phyloP scores from a whole-genome alignment of 2,329 filamentous ascomycete genomes.

The Phaeosphaeriaceae sp. region DNA sequence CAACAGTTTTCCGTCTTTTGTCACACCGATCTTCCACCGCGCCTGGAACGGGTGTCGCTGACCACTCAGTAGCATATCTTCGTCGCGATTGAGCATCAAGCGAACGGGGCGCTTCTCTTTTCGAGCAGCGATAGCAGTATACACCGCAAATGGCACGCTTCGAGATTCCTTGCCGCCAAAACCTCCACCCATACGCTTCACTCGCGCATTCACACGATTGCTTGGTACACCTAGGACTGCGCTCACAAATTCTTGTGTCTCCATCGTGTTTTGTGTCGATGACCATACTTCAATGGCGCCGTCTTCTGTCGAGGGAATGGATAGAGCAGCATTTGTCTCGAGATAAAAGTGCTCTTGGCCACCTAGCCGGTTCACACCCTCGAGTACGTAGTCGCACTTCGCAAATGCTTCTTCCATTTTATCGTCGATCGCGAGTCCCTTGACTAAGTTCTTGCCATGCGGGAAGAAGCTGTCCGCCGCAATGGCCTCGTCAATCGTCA shows the following conservation, averaged over 20 bases:
- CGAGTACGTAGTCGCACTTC: slow-evolving; percentile 79
- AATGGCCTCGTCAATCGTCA: slow-evolving; percentile 94
- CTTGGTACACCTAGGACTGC: slow-evolving; percentile 81
- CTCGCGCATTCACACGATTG: slow-evolving; percentile 87
- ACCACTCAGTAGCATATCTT: slow-evolving; percentile 90
- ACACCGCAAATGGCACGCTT: slow-evolving; percentile 81
- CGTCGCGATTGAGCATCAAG: slow-evolving; percentile 93
- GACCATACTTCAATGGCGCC: slow-evolving; percentile 87
- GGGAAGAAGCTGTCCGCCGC: slow-evolving; percentile 85
- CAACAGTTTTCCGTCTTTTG: slow-evolving; percentile 88
- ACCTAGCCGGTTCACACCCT: slow-evolving; percentile 84
- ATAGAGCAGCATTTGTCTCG: slow-evolving; percentile 85
- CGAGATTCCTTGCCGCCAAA: slow-evolving; percentile 95
- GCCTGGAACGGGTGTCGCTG: slow-evolving; percentile 91
- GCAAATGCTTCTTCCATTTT: slow-evolving; percentile 76
- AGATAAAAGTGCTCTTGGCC: slow-evolving; percentile 98
- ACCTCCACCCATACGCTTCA: slow-evolving; percentile 89
- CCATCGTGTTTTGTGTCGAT: slow-evolving; percentile 50
- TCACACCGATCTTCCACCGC: slow-evolving; percentile 89
- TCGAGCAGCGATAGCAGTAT: slow-evolving; percentile 82
- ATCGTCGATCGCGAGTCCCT: slow-evolving; percentile 62
- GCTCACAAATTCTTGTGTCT: slow-evolving; percentile 69
- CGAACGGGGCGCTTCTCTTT: slow-evolving; percentile 83
- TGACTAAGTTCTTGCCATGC: slow-evolving; percentile 79
- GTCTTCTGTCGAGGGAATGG: slow-evolving; percentile 86